These are phyloP conservation scores for Brasenia schreberi DNA, from an alignment of 164 flowering plant genomes.

Conservation along the genomic window DNA sequence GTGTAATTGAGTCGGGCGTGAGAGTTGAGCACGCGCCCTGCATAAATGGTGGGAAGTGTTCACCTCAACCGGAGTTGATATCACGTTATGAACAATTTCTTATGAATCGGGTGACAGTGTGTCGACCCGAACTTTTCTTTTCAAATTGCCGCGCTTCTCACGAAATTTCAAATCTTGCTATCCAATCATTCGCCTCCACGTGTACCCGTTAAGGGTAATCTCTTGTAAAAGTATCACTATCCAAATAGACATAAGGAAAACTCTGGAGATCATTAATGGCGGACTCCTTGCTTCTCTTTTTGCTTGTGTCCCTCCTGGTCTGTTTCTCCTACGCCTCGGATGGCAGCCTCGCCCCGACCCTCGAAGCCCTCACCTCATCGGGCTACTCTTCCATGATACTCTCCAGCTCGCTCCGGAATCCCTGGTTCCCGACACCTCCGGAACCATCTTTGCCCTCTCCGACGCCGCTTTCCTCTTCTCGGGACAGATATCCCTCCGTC, in stretches of 20 bases:
- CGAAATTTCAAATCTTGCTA: background rate
- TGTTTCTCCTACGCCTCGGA: constrained; percentile 8
- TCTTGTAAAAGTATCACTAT: background rate
- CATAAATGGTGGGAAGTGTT: too few species aligned
- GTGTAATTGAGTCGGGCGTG: too few species aligned
- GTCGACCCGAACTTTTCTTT: too few species aligned
- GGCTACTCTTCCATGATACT: constrained; percentile 40
- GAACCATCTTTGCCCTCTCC: constrained; percentile 50
- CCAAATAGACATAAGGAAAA: too few species aligned
- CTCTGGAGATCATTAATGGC: background rate
- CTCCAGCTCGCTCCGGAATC: constrained; percentile 24
- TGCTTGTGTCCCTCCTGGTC: constrained; percentile 4
- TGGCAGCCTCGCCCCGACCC: constrained; percentile 10
- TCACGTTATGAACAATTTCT: too few species aligned
- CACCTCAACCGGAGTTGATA: too few species aligned
- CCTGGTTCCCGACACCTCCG: constrained; percentile 15
- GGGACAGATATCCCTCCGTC: constrained; percentile 51
- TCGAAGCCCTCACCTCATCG: constrained; percentile 28
- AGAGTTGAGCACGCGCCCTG: too few species aligned
- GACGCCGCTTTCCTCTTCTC: constrained; percentile 31
- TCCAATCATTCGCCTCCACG: background rate
- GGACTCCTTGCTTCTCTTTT: background rate
- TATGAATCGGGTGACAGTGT: too few species aligned
- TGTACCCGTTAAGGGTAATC: background rate
- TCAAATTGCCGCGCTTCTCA: background rate